These are phyloP conservation scores for Rhizopus delemar DNA, from an alignment of 371 early-diverging fungal genomes.

Conservation along the genomic window DNA sequence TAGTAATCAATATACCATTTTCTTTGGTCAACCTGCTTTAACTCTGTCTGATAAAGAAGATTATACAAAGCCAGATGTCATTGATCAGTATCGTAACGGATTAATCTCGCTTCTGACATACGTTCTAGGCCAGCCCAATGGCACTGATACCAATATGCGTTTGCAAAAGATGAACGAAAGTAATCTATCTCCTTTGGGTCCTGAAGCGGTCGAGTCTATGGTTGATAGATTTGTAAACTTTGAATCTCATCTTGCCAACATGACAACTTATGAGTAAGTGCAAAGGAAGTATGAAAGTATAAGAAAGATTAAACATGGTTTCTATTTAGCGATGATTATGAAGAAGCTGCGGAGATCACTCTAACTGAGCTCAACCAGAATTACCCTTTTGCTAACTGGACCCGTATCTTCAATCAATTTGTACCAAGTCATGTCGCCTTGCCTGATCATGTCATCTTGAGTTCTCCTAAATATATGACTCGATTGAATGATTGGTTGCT, in stretches of 20 bases:
- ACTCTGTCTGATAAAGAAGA: conserved; percentile 59
- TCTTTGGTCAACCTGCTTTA: conserved; percentile 43
- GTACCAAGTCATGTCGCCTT: conserved; percentile 2
- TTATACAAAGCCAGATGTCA: conserved; percentile 39
- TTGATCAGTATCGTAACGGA: conserved; percentile 36
- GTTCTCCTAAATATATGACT: conserved; percentile 12
- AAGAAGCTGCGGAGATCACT: conserved; percentile 43
- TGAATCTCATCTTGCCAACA: conserved; percentile 51
- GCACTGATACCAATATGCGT: not conserved
- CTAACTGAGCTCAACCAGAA: conserved; percentile 37
- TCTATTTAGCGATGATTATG: conserved; percentile 24
- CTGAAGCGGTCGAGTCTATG: conserved; percentile 19
- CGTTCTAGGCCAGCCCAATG: conserved; percentile 14
- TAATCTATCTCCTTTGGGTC: conserved; percentile 7
- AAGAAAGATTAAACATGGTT: not conserved
- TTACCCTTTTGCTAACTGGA: conserved; percentile 36
- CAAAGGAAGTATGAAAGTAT: not conserved
- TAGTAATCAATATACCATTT: conserved; percentile 39
- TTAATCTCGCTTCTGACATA: conserved; percentile 24
- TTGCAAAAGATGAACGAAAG: conserved; percentile 10
- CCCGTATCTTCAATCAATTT: conserved; percentile 10
- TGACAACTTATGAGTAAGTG: conserved; percentile 31
- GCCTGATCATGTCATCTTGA: conserved; percentile 13
- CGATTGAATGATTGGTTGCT: conserved; percentile 15
- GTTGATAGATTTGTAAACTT: conserved; percentile 50